These are phyloP conservation scores for Neostapfia colusana DNA, from an alignment of 176 grass and related monocot species.

Conservation along the genomic window DNA sequence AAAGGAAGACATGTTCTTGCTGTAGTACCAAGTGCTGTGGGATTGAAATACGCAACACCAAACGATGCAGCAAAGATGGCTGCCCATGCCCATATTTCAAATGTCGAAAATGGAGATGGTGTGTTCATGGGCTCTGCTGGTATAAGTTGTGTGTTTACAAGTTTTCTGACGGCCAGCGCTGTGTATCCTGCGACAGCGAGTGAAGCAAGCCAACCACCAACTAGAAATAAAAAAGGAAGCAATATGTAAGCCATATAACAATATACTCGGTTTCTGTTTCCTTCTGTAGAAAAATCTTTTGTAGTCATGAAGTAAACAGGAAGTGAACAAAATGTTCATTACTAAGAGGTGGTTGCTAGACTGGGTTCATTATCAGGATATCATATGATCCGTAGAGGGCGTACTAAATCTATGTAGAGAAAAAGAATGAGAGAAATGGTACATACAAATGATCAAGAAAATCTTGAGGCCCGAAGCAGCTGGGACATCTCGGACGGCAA, in stretches of 20 bases:
- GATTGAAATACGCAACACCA: constrained; percentile 48
- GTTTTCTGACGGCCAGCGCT: constrained; percentile 62
- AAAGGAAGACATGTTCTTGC: constrained; percentile 85
- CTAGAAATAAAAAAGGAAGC: constrained; percentile 36
- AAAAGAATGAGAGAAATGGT: no score
- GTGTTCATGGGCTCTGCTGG: constrained; percentile 83
- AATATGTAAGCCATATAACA: background rate
- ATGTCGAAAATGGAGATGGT: constrained; percentile 57
- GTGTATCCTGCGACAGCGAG: constrained; percentile 71
- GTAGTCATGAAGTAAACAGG: no score
- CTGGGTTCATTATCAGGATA: no score
- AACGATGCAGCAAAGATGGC: constrained; percentile 61
- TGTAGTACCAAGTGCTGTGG: constrained; percentile 62
- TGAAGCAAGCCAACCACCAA: constrained; percentile 78
- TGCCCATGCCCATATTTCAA: constrained; percentile 63
- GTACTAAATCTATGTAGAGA: no score
- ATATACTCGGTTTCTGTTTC: no score
- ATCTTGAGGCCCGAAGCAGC: constrained; percentile 83
- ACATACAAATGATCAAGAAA: constrained; percentile 63
- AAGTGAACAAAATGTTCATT: no score
- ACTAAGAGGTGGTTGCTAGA: no score
- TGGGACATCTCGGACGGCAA: constrained; percentile 67
- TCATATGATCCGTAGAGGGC: no score
- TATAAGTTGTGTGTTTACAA: constrained; percentile 74
- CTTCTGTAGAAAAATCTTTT: no score